A percentile compares a stretch with the other conserved stretches of the same genome.
These are phyloP conservation scores for Gymnopilus junonius DNA, from an alignment of 768 basidiomycete genomes.

Conservation along the genomic window DNA sequence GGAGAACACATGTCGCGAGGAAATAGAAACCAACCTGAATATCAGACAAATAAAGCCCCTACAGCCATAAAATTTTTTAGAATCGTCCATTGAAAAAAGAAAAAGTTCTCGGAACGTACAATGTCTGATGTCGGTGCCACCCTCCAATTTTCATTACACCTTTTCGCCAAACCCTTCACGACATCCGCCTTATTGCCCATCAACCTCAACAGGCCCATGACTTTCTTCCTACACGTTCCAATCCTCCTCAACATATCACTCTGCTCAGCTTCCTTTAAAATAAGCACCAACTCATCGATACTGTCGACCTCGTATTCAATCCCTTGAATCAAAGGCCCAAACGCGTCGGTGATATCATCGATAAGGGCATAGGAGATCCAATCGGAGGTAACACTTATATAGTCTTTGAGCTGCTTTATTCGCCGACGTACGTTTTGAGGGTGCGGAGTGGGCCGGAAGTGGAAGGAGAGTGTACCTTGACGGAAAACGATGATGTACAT, in stretches of 20 bases:
- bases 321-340: slow-evolving; percentile 96
- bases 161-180: slow-evolving; percentile 96
- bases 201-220: slow-evolving; percentile 93
- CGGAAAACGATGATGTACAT: slow-evolving; percentile 99
- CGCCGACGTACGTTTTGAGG: slow-evolving; percentile 97
- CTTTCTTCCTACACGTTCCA: slow-evolving; percentile 98
- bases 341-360: slow-evolving; percentile 99
- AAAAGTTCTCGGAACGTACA: slow-evolving; percentile 46
- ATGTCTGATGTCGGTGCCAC: slow-evolving; percentile 98
- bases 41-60: slow-evolving; percentile 95
- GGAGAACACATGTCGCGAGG: not conserved
- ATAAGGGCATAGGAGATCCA: slow-evolving; percentile 99
- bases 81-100: not conserved
- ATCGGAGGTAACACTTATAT: slow-evolving; percentile 97
- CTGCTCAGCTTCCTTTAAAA: slow-evolving; percentile 94
- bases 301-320: slow-evolving; percentile 99
- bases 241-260: slow-evolving; percentile 98
- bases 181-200: slow-evolving; percentile 99
- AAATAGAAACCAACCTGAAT: slow-evolving; percentile 66
- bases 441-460: slow-evolving; percentile 96
- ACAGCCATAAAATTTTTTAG: slow-evolving; percentile 1
- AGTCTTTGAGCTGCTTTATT: slow-evolving; percentile 99
- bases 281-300: slow-evolving; percentile 97
- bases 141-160: slow-evolving; percentile 99
- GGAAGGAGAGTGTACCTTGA: slow-evolving; percentile 94